Evolutionary conservation across 352 stramenopile species (phyloP).

Genomic region (Phytophthora uliginosa): DNA sequence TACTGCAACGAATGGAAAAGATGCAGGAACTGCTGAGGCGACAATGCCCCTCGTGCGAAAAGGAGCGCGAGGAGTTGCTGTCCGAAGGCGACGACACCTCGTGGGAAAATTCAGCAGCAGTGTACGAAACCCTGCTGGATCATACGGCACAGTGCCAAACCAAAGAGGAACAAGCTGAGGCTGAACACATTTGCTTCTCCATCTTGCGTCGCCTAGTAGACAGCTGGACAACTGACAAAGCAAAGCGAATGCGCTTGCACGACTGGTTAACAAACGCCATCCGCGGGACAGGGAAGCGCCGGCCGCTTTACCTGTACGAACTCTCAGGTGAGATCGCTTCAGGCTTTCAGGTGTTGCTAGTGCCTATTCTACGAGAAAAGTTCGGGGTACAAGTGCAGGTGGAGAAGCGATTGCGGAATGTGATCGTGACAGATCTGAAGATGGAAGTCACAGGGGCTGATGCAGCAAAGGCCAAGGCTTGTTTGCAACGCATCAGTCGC

Average conservation of each 20-base stretch:
- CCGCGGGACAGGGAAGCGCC: slow-evolving; percentile 57
- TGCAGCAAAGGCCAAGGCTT: slow-evolving; percentile 38
- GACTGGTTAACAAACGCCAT: slow-evolving; percentile 83
- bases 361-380: slow-evolving; percentile 65
- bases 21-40: slow-evolving; percentile 41
- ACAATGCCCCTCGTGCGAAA: slow-evolving; percentile 39
- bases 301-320: slow-evolving; percentile 67
- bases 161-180: slow-evolving; percentile 53
- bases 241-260: slow-evolving; percentile 76
- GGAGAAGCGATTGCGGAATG: slow-evolving; percentile 64
- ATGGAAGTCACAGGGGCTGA: slow-evolving; percentile 48
- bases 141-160: slow-evolving; percentile 26
- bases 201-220: slow-evolving; percentile 67
- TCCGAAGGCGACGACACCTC: slow-evolving; percentile 45
- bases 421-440: slow-evolving; percentile 73
- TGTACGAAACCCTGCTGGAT: slow-evolving; percentile 56
- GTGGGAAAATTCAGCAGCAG: slow-evolving; percentile 53
- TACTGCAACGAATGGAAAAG: slow-evolving; percentile 53
- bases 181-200: slow-evolving; percentile 69
- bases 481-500: slow-evolving; percentile 63
- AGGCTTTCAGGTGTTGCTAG: slow-evolving; percentile 69
- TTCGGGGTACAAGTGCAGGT: slow-evolving; percentile 71
- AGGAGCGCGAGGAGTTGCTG: slow-evolving; percentile 32
- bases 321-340: slow-evolving; percentile 71
- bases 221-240: slow-evolving; percentile 76